Percentiles rank a stretch among this genome's conserved stretches.
These are phyloP conservation scores for Phytopythium mirpurense DNA, from an alignment of 352 stramenopile species.

Conservation along the genomic window DNA sequence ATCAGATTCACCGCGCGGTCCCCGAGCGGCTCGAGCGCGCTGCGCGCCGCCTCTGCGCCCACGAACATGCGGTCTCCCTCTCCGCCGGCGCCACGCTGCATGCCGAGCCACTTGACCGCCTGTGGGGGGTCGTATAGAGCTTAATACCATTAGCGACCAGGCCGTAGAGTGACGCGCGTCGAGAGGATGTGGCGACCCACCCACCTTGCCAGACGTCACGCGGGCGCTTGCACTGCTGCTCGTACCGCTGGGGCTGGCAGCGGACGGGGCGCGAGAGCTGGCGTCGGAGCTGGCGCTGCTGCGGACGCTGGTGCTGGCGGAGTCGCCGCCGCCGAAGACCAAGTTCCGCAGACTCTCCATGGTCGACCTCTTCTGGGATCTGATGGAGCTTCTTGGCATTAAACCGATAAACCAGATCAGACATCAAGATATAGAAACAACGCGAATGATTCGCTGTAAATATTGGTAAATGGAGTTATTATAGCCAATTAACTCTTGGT, in stretches of 20 bases:
- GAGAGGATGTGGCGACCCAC: too few species aligned
- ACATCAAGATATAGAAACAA: background rate
- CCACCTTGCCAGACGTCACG: background rate
- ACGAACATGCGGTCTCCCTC: slow-evolving; percentile 72
- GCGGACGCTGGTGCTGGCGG: background rate
- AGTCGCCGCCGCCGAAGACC: slow-evolving; percentile 21
- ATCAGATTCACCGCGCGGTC: slow-evolving; percentile 77
- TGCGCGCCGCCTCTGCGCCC: slow-evolving; percentile 34
- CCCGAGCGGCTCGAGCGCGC: slow-evolving; percentile 59
- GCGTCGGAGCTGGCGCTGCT: background rate
- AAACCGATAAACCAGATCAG: background rate
- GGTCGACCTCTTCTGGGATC: background rate
- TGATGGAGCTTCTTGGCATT: too few species aligned
- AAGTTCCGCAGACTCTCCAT: slow-evolving; percentile 35
- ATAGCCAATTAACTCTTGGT: background rate
- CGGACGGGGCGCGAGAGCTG: background rate
- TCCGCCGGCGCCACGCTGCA: slow-evolving; percentile 35
- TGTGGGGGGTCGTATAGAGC: too few species aligned
- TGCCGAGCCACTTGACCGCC: slow-evolving; percentile 84
- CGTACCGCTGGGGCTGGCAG: background rate
- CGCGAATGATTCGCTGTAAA: background rate
- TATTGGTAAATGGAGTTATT: too few species aligned
- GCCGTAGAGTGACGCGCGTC: too few species aligned
- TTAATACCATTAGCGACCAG: background rate
- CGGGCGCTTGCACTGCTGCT: background rate